phyloP scores from a whole-genome alignment of 2,329 filamentous ascomycete genomes.

The Onygenales sp. region DNA sequence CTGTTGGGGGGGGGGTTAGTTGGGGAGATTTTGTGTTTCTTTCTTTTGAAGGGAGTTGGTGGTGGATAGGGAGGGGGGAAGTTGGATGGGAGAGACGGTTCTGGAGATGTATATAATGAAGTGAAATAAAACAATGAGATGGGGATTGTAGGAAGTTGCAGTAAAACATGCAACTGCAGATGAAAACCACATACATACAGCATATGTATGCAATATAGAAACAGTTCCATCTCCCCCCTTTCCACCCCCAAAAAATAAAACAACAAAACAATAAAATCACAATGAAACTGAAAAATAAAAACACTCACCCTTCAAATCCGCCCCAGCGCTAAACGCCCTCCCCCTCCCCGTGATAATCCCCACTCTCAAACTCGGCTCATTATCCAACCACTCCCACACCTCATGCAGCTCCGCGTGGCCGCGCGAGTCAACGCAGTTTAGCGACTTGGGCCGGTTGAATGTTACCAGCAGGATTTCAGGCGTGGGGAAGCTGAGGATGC shows the following conservation, averaged over 20 bases:
- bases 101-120: no score
- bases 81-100: no score
- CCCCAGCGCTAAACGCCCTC: conserved; percentile 36
- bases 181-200: no score
- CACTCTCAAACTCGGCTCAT: conserved; percentile 31
- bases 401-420: conserved; percentile 34
- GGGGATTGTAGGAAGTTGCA: no score
- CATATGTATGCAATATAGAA: no score
- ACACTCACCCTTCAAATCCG: conserved; percentile 32
- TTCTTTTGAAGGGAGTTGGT: background rate
- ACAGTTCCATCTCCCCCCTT: background rate
- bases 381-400: conserved; percentile 38
- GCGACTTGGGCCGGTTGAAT: conserved; percentile 32
- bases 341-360: conserved; percentile 34
- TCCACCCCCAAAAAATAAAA: background rate
- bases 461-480: conserved; percentile 40
- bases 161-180: no score
- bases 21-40: background rate
- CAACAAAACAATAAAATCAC: background rate
- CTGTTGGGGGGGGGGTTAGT: conserved; percentile 9
- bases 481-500: conserved; percentile 33
- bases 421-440: conserved; percentile 37
- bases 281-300: background rate
- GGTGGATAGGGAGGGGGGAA: background rate
- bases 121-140: no score